Conservation (phyloP, 75 land plant genomes). For the Adiantum capillusveneris region DNA sequence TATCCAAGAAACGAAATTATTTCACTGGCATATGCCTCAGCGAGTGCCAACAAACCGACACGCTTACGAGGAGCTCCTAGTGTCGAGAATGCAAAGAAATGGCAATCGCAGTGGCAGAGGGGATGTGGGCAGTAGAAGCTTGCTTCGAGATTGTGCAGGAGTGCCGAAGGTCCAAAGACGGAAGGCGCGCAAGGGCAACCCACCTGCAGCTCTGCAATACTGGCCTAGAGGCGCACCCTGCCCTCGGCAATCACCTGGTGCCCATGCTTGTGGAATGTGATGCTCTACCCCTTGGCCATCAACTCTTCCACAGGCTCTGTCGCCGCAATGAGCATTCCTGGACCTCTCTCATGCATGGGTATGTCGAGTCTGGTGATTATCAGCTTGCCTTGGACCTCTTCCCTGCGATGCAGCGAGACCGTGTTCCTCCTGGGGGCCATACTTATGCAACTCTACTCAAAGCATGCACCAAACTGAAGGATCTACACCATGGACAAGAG, state of each 20-base stretch:
- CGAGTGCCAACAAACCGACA: no score
- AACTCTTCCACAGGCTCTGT: neutral
- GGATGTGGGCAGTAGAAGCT: no score
- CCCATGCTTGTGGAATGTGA: constrained; percentile 2
- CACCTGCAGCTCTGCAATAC: no score
- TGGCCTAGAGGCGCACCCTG: neutral
- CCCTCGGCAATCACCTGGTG: neutral
- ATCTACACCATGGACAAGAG: constrained; percentile 6
- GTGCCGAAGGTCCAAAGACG: no score
- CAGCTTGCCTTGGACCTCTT: constrained; percentile 2
- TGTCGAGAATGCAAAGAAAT: no score
- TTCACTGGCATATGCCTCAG: no score
- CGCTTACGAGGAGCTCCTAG: no score
- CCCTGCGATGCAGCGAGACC: constrained; percentile 1
- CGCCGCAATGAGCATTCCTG: constrained; percentile 5
- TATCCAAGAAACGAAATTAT: no score
- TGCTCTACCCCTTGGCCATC: neutral
- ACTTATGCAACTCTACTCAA: constrained; percentile 3
- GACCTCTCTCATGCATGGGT: constrained; percentile 17
- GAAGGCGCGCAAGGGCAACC: no score
- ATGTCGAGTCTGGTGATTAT: neutral
- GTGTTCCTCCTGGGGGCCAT: neutral
- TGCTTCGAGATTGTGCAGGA: no score
- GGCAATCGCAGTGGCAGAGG: no score
- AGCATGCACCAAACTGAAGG: constrained; percentile 4